These are phyloP conservation scores for Metroxylon sagu DNA, from an alignment of 176 grass and related monocot genomes.

Conservation along the genomic window DNA sequence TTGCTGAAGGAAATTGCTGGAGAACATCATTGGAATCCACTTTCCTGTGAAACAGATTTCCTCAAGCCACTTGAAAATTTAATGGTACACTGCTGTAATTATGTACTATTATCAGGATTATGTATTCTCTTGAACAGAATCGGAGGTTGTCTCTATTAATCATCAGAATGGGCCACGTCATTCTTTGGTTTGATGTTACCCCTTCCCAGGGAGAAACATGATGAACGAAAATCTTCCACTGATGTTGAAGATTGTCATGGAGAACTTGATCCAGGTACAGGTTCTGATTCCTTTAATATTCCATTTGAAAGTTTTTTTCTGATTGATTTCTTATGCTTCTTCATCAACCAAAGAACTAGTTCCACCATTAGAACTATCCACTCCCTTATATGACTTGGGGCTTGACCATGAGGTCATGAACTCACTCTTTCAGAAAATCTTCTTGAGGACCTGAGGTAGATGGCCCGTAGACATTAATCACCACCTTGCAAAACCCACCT, in stretches of 20 bases:
- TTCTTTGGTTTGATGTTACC: constrained; percentile 40
- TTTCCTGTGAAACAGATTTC: constrained; percentile 60
- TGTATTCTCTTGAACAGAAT: constrained; percentile 7
- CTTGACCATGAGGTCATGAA: no score
- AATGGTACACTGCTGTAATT: constrained; percentile 40
- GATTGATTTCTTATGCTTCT: no score
- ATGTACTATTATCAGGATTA: constrained; percentile 5
- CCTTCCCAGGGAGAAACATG: constrained; percentile 71
- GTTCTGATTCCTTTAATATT: constrained; percentile 16
- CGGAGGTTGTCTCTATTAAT: constrained; percentile 1
- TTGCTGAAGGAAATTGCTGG: constrained; percentile 93
- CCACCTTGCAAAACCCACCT: no score
- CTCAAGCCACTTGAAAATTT: constrained; percentile 85
- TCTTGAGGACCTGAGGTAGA: no score
- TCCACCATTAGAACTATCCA: no score
- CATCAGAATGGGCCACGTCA: constrained; percentile 67
- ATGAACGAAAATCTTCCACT: constrained; percentile 27
- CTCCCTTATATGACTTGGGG: no score
- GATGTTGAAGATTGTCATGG: constrained; percentile 23
- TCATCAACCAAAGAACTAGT: no score
- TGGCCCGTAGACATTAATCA: no score
- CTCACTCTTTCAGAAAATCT: no score
- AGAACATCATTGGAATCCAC: constrained; percentile 90
- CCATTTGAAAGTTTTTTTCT: no score
- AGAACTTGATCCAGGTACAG: constrained; percentile 49